phyloP scores from a whole-genome alignment of 768 basidiomycete species.

The Kwoniella mangroviensis region DNA sequence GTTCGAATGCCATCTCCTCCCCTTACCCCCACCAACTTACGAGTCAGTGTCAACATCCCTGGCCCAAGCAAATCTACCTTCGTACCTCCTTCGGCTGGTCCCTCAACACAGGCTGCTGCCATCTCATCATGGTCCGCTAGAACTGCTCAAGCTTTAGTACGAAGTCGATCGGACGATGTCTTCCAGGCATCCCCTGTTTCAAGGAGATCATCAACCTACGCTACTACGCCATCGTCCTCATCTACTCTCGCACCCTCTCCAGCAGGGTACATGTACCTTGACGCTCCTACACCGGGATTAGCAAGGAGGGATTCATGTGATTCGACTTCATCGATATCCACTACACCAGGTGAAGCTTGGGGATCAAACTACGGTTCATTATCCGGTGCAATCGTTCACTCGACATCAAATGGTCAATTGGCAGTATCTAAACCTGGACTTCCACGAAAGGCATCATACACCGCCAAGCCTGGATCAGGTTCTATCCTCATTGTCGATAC shows the following conservation, averaged over 20 bases:
- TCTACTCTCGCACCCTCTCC: conserved; percentile 17
- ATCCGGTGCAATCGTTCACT: conserved; percentile 35
- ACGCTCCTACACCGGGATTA: conserved; percentile 48
- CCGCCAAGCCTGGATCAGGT: conserved; percentile 35
- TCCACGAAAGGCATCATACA: conserved; percentile 52
- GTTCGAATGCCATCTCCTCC: conserved; percentile 28
- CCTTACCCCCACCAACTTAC: conserved; percentile 35
- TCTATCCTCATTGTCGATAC: conserved; percentile 40
- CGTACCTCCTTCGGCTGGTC: conserved; percentile 17
- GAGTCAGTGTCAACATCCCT: conserved; percentile 32
- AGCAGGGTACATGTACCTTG: conserved; percentile 40
- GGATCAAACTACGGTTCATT: conserved; percentile 21
- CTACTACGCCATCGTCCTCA: conserved; percentile 7
- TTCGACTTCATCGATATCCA: conserved; percentile 31
- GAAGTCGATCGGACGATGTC: conserved; percentile 23
- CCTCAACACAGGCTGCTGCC: conserved; percentile 23
- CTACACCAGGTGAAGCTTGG: conserved; percentile 38
- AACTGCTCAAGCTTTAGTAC: conserved; percentile 25
- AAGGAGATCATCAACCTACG: conserved; percentile 21
- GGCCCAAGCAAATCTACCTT: conserved; percentile 29
- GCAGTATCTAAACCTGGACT: conserved; percentile 34
- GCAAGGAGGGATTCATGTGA: conserved; percentile 43
- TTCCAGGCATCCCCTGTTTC: conserved; percentile 20
- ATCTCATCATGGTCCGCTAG: conserved; percentile 36
- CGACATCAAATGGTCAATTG: conserved; percentile 37